Conservation (phyloP, 1,284 basidiomycete species). For the Tetrapyrgos nigripes region DNA sequence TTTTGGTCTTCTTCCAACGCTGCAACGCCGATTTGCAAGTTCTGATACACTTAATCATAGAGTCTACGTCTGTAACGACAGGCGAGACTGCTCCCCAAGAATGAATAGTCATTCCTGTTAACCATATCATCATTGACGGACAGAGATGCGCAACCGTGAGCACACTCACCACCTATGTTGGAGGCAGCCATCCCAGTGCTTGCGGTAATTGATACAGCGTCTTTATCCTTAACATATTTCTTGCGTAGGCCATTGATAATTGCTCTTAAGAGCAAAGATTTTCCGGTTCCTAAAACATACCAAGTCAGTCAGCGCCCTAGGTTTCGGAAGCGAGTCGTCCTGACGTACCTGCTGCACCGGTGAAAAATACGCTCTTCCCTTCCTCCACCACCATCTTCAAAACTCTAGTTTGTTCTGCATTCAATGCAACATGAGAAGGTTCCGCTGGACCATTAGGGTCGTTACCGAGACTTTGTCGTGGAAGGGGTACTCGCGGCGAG, state of each 20-base stretch:
- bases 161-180: constrained; percentile 73
- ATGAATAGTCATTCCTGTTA: constrained; percentile 70
- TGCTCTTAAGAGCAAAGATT: constrained; percentile 18
- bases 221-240: constrained; percentile 16
- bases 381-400: constrained; percentile 19
- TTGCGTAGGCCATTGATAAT: constrained; percentile 16
- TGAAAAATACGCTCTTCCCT: constrained; percentile 20
- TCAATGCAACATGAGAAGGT: constrained; percentile 15
- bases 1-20: constrained; percentile 70
- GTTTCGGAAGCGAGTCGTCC: neutral
- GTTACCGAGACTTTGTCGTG: constrained; percentile 13
- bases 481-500: constrained; percentile 15
- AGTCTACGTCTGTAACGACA: constrained; percentile 60
- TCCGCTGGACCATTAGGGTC: constrained; percentile 3
- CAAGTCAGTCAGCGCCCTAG: neutral
- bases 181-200: constrained; percentile 49
- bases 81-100: constrained; percentile 83
- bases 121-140: neutral
- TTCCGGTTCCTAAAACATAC: constrained; percentile 17
- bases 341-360: constrained; percentile 18
- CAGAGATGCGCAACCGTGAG: neutral
- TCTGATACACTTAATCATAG: constrained; percentile 55
- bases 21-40: constrained; percentile 64
- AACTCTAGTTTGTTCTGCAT: constrained; percentile 13
- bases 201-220: constrained; percentile 21